Percentiles rank a stretch among this genome's conserved stretches.
phyloP scores from a whole-genome alignment of 768 basidiomycete genomes.

The Melanogaster broomeanus region DNA sequence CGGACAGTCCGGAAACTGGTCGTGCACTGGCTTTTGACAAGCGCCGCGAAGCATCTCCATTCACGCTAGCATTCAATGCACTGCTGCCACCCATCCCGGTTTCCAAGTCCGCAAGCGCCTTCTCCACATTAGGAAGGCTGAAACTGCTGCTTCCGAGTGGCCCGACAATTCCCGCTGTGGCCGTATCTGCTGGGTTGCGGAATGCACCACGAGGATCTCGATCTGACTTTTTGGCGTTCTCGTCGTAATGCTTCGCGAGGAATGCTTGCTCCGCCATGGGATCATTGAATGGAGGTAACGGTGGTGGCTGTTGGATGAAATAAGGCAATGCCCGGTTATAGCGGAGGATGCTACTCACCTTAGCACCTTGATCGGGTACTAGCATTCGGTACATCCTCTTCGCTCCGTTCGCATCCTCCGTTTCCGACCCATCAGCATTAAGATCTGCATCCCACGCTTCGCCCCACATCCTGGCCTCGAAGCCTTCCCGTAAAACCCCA shows the following conservation, averaged over 20 bases:
- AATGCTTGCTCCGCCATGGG: conserved; percentile 90
- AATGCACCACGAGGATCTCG: conserved; percentile 89
- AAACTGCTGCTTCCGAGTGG: conserved; percentile 89
- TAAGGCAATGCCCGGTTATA: neutral
- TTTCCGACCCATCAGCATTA: conserved; percentile 43
- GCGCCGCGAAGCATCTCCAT: conserved; percentile 37
- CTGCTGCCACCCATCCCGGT: conserved; percentile 42
- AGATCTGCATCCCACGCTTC: conserved; percentile 81
- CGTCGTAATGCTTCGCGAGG: conserved; percentile 88
- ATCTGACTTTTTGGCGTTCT: conserved; percentile 87
- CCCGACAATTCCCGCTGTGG: conserved; percentile 79
- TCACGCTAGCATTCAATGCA: conserved; percentile 34
- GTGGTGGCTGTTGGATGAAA: conserved; percentile 47
- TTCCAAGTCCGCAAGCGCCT: conserved; percentile 88
- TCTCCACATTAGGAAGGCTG: conserved; percentile 84
- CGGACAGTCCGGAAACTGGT: conserved; percentile 39
- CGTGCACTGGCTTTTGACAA: conserved; percentile 31
- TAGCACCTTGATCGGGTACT: conserved; percentile 74
- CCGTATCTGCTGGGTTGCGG: conserved; percentile 68
- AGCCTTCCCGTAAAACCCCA: conserved; percentile 83
- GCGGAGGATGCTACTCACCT: conserved; percentile 45
- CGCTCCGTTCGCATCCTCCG: conserved; percentile 51
- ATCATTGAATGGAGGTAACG: conserved; percentile 74
- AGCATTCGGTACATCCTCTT: conserved; percentile 67
- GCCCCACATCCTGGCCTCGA: conserved; percentile 79